phyloP scores from a whole-genome alignment of 2,329 filamentous ascomycete species.

The Rasamsonia emersonii region DNA sequence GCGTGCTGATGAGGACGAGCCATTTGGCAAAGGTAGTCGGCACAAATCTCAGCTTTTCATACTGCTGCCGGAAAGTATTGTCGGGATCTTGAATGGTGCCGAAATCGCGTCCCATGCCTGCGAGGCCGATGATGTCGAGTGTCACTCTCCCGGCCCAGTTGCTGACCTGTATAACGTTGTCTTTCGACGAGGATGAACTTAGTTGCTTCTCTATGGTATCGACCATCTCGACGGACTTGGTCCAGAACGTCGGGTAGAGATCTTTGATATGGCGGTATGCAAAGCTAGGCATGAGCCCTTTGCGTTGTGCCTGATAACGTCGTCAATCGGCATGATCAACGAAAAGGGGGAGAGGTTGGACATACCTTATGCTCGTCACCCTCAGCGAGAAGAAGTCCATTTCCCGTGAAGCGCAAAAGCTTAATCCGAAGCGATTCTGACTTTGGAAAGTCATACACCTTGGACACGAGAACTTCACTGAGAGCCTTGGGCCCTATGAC shows the following conservation, averaged over 20 bases:
- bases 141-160: constrained; percentile 60
- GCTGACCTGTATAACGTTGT: constrained; percentile 47
- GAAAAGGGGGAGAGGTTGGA: not conserved
- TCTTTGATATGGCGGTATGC: constrained; percentile 79
- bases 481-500: constrained; percentile 55
- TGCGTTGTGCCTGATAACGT: constrained; percentile 49
- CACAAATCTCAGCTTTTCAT: constrained; percentile 17
- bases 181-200: constrained; percentile 24
- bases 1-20: constrained; percentile 46
- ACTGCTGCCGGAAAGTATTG: constrained; percentile 45
- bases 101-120: constrained; percentile 65
- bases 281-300: constrained; percentile 73
- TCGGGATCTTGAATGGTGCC: constrained; percentile 53
- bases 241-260: constrained; percentile 77
- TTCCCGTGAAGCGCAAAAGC: constrained; percentile 30
- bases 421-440: constrained; percentile 40
- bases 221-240: constrained; percentile 61
- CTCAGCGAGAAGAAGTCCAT: constrained; percentile 61
- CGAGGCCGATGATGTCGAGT: constrained; percentile 66
- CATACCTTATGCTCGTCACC: constrained; percentile 75
- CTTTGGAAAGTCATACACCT: constrained; percentile 63
- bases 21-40: constrained; percentile 26
- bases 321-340: constrained; percentile 4
- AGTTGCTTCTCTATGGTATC: constrained; percentile 47
- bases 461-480: constrained; percentile 59